Conservation (phyloP, 441 rosid species). For the Omphalea diandra region DNA sequence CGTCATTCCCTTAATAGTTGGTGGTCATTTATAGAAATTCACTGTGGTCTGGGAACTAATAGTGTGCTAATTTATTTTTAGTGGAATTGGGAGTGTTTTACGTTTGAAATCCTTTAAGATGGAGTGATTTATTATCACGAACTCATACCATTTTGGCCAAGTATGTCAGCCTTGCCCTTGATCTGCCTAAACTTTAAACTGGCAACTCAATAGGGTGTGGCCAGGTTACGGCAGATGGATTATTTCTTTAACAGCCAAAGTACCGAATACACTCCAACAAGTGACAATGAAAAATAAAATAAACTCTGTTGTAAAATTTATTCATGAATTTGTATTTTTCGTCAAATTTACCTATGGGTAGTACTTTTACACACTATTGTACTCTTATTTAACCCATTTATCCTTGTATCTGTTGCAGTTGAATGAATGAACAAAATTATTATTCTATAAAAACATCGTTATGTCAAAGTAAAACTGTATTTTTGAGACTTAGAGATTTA, state of each 20-base stretch:
- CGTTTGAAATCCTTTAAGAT: constrained; percentile 6
- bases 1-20: neutral
- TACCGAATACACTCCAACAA: neutral
- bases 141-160: neutral
- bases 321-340: no score
- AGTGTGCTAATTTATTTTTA: neutral
- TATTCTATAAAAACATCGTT: no score
- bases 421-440: no score
- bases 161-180: neutral
- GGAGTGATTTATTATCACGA: neutral
- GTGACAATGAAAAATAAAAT: no score
- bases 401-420: no score
- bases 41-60: constrained; percentile 2
- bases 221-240: neutral
- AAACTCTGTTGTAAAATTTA: no score
- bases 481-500: no score
- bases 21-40: neutral
- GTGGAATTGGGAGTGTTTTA: neutral
- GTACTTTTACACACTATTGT: no score
- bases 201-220: neutral
- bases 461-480: no score
- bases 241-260: neutral
- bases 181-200: neutral
- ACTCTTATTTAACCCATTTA: no score
- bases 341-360: no score